These are phyloP conservation scores for Dipteronia dyeriana DNA, from an alignment of 345 rosid genomes.

Conservation along the genomic window DNA sequence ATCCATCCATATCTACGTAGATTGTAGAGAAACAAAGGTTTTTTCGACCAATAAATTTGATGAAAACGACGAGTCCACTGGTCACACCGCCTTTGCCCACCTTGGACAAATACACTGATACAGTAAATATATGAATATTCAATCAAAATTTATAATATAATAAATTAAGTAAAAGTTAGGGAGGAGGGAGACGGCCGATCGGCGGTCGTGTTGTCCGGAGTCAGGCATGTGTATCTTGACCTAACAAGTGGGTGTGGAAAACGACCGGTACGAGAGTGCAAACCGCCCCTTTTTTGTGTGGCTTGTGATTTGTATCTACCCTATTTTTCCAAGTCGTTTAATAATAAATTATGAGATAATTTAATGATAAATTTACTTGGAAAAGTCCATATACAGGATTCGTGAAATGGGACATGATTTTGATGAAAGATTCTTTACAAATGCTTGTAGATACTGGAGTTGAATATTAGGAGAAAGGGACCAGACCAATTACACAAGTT, in stretches of 20 bases:
- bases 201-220: background rate
- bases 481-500: conserved; percentile 2
- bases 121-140: too few species aligned
- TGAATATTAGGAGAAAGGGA: background rate
- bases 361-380: background rate
- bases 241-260: background rate
- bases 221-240: background rate
- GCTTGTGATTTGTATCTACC: background rate
- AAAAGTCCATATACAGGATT: background rate
- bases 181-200: background rate
- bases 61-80: background rate
- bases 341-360: background rate
- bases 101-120: background rate
- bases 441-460: background rate
- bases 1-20: background rate
- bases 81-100: background rate
- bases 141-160: too few species aligned
- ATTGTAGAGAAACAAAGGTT: background rate
- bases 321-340: background rate
- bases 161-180: background rate
- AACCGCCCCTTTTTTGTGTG: background rate
- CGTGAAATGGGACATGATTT: background rate
- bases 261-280: background rate
- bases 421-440: background rate
- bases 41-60: background rate